These are phyloP conservation scores for Solanum bukasovii DNA, from an alignment of 257 asterid species.

Conservation along the genomic window DNA sequence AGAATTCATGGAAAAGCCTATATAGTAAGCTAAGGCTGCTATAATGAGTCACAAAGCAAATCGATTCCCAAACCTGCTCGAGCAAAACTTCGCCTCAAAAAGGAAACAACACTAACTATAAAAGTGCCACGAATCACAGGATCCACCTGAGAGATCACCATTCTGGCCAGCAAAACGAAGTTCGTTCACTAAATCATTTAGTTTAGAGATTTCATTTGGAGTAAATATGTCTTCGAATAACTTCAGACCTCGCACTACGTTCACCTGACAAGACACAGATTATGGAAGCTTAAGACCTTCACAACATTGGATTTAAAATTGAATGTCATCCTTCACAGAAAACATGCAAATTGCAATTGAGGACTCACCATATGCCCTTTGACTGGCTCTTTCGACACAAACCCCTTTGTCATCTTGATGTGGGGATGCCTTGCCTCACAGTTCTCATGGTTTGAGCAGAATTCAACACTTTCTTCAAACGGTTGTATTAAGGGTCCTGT, in stretches of 20 bases:
- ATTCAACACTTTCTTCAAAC: conserved; percentile 34
- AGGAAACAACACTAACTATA: conserved; percentile 63
- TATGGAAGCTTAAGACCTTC: neutral
- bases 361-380: conserved; percentile 83
- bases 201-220: conserved; percentile 63
- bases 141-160: conserved; percentile 97
- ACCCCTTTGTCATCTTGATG: conserved; percentile 82
- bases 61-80: conserved; percentile 65
- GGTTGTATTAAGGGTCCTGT: conserved; percentile 75
- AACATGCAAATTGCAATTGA: neutral
- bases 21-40: neutral
- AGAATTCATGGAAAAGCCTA: neutral
- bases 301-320: neutral
- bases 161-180: conserved; percentile 88
- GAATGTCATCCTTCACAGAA: neutral
- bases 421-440: conserved; percentile 66
- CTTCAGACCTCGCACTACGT: conserved; percentile 90
- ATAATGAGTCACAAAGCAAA: conserved; percentile 22
- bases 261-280: conserved; percentile 45
- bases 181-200: conserved; percentile 65
- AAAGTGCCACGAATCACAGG: conserved; percentile 84
- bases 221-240: conserved; percentile 72
- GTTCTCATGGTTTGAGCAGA: conserved; percentile 68
- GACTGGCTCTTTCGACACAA: conserved; percentile 68
- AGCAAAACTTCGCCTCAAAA: conserved; percentile 62